A percentile compares a stretch with the other conserved stretches of the same genome.
phyloP scores from a whole-genome alignment of 1,284 basidiomycete species.

The Flammula alnicola region DNA sequence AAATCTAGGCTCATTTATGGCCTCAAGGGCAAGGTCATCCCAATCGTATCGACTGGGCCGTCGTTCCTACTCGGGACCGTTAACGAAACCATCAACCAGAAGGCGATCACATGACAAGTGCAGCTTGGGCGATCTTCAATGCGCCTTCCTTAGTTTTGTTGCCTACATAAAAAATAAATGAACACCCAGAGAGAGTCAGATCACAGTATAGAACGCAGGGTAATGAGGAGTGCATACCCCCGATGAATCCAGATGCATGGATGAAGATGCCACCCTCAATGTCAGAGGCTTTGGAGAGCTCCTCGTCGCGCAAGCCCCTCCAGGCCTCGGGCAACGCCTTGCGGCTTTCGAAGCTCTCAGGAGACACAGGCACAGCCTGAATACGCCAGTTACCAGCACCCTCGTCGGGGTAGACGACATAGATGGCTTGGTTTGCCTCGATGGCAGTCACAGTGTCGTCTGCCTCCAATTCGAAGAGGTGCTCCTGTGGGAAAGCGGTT shows the following conservation, averaged over 20 bases:
- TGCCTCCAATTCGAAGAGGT: conserved; percentile 86
- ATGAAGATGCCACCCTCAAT: conserved; percentile 90
- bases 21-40: too few relatives aligned
- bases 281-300: conserved; percentile 75
- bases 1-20: too few relatives aligned
- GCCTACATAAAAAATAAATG: too few relatives aligned
- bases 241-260: conserved; percentile 96
- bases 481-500: conserved; percentile 62
- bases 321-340: conserved; percentile 93
- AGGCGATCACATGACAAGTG: conserved; percentile 51
- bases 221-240: conserved; percentile 57
- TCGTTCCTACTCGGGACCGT: too few relatives aligned
- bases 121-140: conserved; percentile 77
- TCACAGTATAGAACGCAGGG: conserved; percentile 1
- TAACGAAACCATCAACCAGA: too few relatives aligned
- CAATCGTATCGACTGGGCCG: too few relatives aligned
- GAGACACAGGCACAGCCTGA: conserved; percentile 86
- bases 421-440: conserved; percentile 64
- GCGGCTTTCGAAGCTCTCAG: conserved; percentile 88
- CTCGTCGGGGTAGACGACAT: conserved; percentile 93
- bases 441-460: conserved; percentile 50
- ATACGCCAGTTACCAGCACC: conserved; percentile 84
- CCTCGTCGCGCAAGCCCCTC: conserved; percentile 90
- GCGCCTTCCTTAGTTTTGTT: conserved; percentile 91
- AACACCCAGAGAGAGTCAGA: conserved; percentile 6